phyloP scores from a whole-genome alignment of 306 rosid genomes.

The Adenanthera pavonina region DNA sequence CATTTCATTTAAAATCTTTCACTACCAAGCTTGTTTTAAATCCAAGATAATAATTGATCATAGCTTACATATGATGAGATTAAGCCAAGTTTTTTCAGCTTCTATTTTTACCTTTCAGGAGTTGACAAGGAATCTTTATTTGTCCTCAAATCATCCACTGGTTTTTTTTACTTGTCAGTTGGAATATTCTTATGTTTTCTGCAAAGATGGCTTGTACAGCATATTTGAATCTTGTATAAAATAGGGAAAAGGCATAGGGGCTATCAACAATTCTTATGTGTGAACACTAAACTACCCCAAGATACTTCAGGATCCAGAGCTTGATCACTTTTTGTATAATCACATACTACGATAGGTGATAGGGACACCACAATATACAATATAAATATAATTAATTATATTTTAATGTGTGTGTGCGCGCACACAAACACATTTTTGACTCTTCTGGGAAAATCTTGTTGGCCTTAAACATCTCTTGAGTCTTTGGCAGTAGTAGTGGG shows the following conservation, averaged over 20 bases:
- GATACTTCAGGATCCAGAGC: background rate
- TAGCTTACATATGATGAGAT: background rate
- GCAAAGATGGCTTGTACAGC: background rate
- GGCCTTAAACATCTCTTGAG: background rate
- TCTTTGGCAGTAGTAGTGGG: constrained; percentile 17
- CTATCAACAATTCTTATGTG: background rate
- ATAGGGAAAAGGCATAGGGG: background rate
- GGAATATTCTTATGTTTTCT: constrained; percentile 21
- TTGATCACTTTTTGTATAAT: background rate
- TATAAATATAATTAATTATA: background rate
- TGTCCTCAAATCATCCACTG: constrained; percentile 14
- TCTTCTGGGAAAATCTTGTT: background rate
- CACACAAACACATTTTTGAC: background rate
- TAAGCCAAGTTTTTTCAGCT: background rate
- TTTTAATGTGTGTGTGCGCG: background rate
- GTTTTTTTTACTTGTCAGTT: background rate
- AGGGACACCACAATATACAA: background rate
- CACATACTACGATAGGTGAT: background rate
- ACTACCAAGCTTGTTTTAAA: constrained; percentile 1
- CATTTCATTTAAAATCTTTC: constrained; percentile 15
- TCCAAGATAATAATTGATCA: constrained; percentile 10
- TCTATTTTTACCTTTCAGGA: constrained; percentile 25
- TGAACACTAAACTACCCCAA: background rate
- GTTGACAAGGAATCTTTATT: constrained; percentile 10
- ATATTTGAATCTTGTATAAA: background rate